phyloP scores from a whole-genome alignment of 352 stramenopile species.

The Pythium sp. region DNA sequence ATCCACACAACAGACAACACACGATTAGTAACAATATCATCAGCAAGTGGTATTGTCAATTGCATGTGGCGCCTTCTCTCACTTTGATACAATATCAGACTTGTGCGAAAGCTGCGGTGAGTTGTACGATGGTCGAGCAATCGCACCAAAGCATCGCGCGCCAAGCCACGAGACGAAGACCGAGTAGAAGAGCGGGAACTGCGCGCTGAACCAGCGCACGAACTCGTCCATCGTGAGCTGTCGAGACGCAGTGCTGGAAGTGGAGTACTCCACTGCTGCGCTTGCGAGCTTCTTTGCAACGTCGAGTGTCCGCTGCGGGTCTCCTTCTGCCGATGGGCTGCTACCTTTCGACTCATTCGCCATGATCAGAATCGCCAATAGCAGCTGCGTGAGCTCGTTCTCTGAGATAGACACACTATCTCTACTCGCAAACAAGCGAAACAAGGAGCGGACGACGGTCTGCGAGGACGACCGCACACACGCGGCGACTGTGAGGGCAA shows the following conservation, averaged over 20 bases:
- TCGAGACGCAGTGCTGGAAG: constrained; percentile 10
- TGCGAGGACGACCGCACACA: constrained; percentile 67
- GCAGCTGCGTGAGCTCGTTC: constrained; percentile 37
- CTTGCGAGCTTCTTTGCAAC: constrained; percentile 41
- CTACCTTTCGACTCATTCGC: constrained; percentile 24
- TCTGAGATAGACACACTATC: constrained; percentile 33
- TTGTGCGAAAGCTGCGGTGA: constrained; percentile 48
- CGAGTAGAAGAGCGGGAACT: constrained; percentile 76
- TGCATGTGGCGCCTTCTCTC: not conserved
- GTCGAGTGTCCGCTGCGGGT: constrained; percentile 26
- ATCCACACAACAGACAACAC: not conserved
- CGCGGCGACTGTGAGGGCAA: constrained; percentile 41
- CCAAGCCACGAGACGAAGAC: constrained; percentile 77
- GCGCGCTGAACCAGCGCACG: constrained; percentile 47
- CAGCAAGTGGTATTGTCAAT: not conserved
- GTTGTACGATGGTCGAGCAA: constrained; percentile 53
- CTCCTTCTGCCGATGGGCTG: constrained; percentile 12
- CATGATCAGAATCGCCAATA: constrained; percentile 58
- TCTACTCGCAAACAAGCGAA: constrained; percentile 46
- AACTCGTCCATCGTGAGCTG: constrained; percentile 59
- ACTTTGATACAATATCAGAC: constrained; percentile 75
- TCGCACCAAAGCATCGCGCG: constrained; percentile 41
- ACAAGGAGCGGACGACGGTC: constrained; percentile 48
- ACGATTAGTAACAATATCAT: not conserved
- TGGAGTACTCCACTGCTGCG: constrained; percentile 21